Conservation (phyloP, 2,329 filamentous ascomycete genomes). For the Venturia pyrina region DNA sequence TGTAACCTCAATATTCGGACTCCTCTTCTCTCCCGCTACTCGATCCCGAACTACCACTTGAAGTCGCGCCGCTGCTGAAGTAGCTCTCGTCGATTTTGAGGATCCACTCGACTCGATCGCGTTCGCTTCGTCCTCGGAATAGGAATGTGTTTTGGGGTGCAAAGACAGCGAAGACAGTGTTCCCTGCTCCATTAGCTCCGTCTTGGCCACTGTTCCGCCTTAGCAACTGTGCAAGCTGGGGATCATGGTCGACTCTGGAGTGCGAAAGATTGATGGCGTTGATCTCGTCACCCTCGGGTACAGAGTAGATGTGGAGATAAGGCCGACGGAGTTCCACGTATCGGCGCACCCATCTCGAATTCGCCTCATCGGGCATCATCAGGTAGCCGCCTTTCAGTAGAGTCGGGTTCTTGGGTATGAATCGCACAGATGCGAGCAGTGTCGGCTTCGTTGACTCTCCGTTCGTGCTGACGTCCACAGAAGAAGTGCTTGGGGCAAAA, state of each 20-base stretch:
- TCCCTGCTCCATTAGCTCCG: slow-evolving; percentile 29
- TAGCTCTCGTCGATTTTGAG: slow-evolving; percentile 82
- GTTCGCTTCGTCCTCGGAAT: slow-evolving; percentile 79
- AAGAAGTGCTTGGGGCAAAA: slow-evolving; percentile 31
- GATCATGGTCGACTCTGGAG: slow-evolving; percentile 83
- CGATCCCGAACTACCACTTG: background rate
- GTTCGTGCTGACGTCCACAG: slow-evolving; percentile 52
- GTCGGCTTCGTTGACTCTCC: slow-evolving; percentile 48
- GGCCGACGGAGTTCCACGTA: slow-evolving; percentile 88
- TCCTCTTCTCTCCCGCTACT: background rate
- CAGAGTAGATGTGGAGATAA: slow-evolving; percentile 83
- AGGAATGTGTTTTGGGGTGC: slow-evolving; percentile 91
- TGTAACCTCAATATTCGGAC: background rate
- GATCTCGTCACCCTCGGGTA: slow-evolving; percentile 79
- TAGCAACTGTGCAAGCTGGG: slow-evolving; percentile 72
- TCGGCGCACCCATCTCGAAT: slow-evolving; percentile 77
- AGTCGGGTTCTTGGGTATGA: slow-evolving; percentile 62
- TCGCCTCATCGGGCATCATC: slow-evolving; percentile 71
- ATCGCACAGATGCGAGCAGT: slow-evolving; percentile 66
- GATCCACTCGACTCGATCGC: slow-evolving; percentile 96
- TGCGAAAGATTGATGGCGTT: slow-evolving; percentile 82
- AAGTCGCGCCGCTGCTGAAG: slow-evolving; percentile 26
- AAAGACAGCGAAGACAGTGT: slow-evolving; percentile 72
- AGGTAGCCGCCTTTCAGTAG: slow-evolving; percentile 81
- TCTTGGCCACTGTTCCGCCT: slow-evolving; percentile 35